Base-by-base conservation (phyloP, 352 stramenopile genomes). In the Pythium phragmiticola region DNA sequence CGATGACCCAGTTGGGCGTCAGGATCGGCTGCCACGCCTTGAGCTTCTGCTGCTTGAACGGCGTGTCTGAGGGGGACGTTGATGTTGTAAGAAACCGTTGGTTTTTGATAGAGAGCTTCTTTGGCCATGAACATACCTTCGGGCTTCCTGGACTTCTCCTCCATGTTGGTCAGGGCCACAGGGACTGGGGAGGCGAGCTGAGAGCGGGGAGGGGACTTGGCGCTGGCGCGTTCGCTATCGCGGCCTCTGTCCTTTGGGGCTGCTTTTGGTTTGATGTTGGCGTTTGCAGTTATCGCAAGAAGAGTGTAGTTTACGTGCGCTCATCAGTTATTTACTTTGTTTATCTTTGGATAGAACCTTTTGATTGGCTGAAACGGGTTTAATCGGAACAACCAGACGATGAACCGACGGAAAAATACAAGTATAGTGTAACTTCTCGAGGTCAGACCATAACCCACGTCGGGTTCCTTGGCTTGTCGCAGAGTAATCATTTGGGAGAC, bases 21-120 rank as follows among this genome's bases (percentile, higher is more conserved):
- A 99, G 74, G 53, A 99, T 97, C 9, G 97, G 96, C 80, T 98
- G 91, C 95, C 97, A 99, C 39, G 96, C 88, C 66, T 96, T 94
- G 61, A 95, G 80, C 75, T 90, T 92, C 65, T 95, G 86, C 77
- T 95, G 86, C 74, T 95, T 95, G 66, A 95, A 95, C 45, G 84
- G 86, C 41, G 84, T 95, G 73, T 95, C 86, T 93, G 34, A 0
- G 16, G 39, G 16, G 14, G 39, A 46, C 2, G 39, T 46, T 46
- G 16, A n/a, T 28, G 12, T 19, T 41, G 26, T 14, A 11, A 30
- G 26, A 14, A 11, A 14, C 7, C 13, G 26, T 17, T 54, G 43
- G 43, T 30, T 14, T 26, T 41, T 21, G 26, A 16, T 16, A 23
- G 5, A 12, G 39, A 30, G 2, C 33, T 50, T 43, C 1, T n/a